Evolutionary conservation across 306 rosid species (phyloP).

Genomic region (Vigna hirtella): DNA sequence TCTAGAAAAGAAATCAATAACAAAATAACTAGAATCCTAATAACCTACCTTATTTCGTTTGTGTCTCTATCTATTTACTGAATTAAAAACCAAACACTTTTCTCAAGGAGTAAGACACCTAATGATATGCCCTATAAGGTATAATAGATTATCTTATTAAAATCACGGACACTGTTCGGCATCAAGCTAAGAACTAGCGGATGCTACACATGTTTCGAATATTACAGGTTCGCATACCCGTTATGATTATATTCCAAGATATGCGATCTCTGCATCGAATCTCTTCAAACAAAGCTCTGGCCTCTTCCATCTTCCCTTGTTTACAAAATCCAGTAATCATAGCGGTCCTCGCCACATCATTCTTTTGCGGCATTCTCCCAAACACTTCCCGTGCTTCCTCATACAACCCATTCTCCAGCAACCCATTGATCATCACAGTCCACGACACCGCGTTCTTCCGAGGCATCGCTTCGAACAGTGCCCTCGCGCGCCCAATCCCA

Average conservation of each 20-base stretch:
- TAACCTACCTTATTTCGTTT: not conserved
- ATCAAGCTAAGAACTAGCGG: not conserved
- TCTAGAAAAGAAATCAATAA: no score
- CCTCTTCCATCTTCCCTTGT: conserved; percentile 56
- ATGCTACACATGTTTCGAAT: not conserved
- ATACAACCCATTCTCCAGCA: conserved; percentile 54
- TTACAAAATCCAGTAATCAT: conserved; percentile 63
- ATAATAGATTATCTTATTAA: no score
- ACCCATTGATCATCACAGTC: conserved; percentile 64
- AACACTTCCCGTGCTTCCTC: conserved; percentile 63
- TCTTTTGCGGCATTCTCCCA: conserved; percentile 58
- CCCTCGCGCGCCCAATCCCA: conserved; percentile 53
- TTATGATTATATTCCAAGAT: conserved; percentile 67
- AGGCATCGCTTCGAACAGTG: conserved; percentile 57
- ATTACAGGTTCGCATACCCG: conserved; percentile 40
- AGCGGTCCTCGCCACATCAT: conserved; percentile 51
- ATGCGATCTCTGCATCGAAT: conserved; percentile 51
- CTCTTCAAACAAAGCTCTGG: conserved; percentile 54
- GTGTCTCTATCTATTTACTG: no score
- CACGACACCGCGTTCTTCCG: conserved; percentile 52
- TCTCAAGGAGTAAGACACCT: no score
- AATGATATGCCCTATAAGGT: no score
- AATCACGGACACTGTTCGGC: not conserved
- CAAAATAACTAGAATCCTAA: not conserved
- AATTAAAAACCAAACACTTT: no score